Conservation (phyloP, 345 rosid genomes). For the Gynandropsis gynandra region DNA sequence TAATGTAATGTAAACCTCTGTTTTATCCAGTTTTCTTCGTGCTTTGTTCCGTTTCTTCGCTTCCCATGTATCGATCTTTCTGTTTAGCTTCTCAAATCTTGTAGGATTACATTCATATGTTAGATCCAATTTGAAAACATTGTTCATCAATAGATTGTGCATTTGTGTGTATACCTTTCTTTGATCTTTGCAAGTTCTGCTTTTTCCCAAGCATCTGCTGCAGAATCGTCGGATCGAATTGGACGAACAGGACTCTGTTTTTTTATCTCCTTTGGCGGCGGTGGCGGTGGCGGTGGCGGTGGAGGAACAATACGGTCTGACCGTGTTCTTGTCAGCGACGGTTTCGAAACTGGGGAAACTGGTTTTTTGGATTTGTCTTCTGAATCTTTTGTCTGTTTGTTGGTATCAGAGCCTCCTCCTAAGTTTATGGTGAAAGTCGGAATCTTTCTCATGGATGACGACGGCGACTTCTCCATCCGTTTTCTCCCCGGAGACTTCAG, state of each 20-base stretch:
- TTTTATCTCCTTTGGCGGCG: constrained; percentile 22
- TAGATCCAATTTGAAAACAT: no score
- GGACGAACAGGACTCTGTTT: constrained; percentile 11
- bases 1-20: constrained; percentile 41
- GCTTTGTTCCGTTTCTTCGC: constrained; percentile 51
- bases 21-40: constrained; percentile 33
- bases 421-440: constrained; percentile 15
- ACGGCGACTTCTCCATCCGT: not conserved
- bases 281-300: constrained; percentile 22
- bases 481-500: constrained; percentile 19
- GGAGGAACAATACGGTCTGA: constrained; percentile 24
- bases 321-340: constrained; percentile 21
- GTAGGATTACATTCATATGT: constrained; percentile 1
- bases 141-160: not conserved
- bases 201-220: constrained; percentile 62
- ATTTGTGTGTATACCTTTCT: constrained; percentile 31
- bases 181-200: constrained; percentile 50
- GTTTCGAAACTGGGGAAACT: constrained; percentile 7
- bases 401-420: constrained; percentile 11
- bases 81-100: constrained; percentile 50
- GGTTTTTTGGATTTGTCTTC: constrained; percentile 7
- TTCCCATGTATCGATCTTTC: constrained; percentile 54
- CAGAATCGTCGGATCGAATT: constrained; percentile 19
- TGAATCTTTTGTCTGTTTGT: constrained; percentile 12
- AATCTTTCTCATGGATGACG: constrained; percentile 20